Conservation (phyloP, 345 rosid species). For the Dipteronia sinensis region DNA sequence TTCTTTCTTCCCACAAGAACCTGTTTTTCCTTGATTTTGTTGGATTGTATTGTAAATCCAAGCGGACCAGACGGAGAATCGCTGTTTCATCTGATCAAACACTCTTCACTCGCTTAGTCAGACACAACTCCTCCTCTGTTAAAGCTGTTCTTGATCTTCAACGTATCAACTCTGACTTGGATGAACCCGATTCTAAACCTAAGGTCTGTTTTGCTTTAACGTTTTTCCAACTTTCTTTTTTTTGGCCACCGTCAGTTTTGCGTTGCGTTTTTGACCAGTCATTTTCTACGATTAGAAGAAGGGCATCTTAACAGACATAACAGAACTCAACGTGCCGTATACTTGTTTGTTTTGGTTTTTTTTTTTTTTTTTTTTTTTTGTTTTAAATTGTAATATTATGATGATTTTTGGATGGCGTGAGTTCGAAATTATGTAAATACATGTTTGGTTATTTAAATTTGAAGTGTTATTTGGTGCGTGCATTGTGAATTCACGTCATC, state of each 20-base stretch:
- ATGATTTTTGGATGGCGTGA: not conserved
- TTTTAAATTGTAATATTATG: not conserved
- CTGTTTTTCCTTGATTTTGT: conserved; percentile 70
- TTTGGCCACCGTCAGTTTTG: no score
- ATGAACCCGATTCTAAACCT: conserved; percentile 37
- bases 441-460: not conserved
- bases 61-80: conserved; percentile 47
- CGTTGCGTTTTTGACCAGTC: no score
- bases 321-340: not conserved
- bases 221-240: no score
- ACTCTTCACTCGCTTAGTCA: conserved; percentile 33
- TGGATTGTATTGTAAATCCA: conserved; percentile 56
- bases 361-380: not conserved
- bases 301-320: no score
- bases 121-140: conserved; percentile 32
- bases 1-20: conserved; percentile 36
- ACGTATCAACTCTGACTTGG: conserved; percentile 18
- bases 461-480: not conserved
- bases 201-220: conserved; percentile 40
- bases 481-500: not conserved
- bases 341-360: not conserved
- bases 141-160: conserved; percentile 54
- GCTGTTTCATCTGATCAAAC: conserved; percentile 34
- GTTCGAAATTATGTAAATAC: not conserved
- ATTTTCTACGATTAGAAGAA: no score